A percentile compares a stretch with the other conserved stretches of the same genome.
Evolutionary conservation across 768 basidiomycete species (phyloP).

Genomic region (Cytidiella melzeri): DNA sequence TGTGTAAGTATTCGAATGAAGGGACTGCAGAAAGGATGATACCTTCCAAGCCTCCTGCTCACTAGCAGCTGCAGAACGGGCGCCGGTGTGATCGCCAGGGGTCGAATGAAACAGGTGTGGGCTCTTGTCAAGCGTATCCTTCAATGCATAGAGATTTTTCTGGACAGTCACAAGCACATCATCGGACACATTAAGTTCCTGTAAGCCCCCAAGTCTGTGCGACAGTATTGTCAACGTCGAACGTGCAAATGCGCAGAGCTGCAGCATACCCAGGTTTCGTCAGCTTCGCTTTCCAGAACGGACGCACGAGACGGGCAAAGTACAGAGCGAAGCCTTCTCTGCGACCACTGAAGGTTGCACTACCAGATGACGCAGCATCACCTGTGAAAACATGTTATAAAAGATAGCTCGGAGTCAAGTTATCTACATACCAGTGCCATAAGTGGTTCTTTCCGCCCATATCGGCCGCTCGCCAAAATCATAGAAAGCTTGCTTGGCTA

Average conservation of each 20-base stretch:
- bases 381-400: conserved; percentile 34
- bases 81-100: conserved; percentile 59
- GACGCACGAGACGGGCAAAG: conserved; percentile 77
- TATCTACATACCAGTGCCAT: conserved; percentile 71
- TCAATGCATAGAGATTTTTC: conserved; percentile 71
- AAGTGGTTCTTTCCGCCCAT: conserved; percentile 73
- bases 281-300: conserved; percentile 83
- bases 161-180: conserved; percentile 61
- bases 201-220: conserved; percentile 36
- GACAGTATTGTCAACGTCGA: not conserved
- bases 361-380: conserved; percentile 52
- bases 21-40: too few relatives aligned
- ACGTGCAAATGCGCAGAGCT: conserved; percentile 1
- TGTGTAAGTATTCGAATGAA: conserved; percentile 14
- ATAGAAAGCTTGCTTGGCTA: conserved; percentile 83
- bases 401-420: too few relatives aligned
- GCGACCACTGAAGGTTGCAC: conserved; percentile 77
- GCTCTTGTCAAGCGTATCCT: conserved; percentile 73
- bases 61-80: conserved; percentile 46
- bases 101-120: conserved; percentile 81
- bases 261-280: conserved; percentile 52
- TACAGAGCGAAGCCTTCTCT: conserved; percentile 86
- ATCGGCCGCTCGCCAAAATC: conserved; percentile 81
- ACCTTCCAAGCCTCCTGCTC: conserved; percentile 93
- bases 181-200: conserved; percentile 61